Evolutionary conservation across 345 rosid genomes (phyloP), one percentile per base, ranked within the genome.

Genomic region (Ceriops zippeliana): DNA sequence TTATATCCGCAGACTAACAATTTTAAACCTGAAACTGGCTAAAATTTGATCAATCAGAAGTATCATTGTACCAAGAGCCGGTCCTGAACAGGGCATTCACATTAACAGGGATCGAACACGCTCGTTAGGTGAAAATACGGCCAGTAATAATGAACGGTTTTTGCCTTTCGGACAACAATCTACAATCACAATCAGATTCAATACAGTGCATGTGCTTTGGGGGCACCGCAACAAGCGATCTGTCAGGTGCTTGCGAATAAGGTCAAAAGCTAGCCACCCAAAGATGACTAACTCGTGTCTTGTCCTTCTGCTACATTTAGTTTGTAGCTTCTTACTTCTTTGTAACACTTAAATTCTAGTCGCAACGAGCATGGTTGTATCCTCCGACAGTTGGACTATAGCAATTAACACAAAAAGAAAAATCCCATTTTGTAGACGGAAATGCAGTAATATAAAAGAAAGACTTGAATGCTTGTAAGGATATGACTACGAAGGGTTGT

Each of bases 111-210:
- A 24, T 59, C 46, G 64, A 59, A 8, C 24, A 26, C 57, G 20
- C 24, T 34, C 53, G 30, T 61, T 37, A 38, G 32, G 31, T 37
- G 65, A 38, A 52, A 56, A 65, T 65, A 30, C 30, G 32, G 42
- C 26, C 20, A 70, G 37, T 49, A 56, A 30, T 22, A 51, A 64
- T 38, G 28, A 65, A 13, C 56, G 38, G 34, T 61, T 52, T 54
- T 27, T 24, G 16, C 4, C 57, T 27, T 65, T 34, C 35, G 34
- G 19, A 63, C 30, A 27, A 42, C 20, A 16, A 15, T 47, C 34
- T 16, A 32, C 30, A 32, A 13, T 42, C 49, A 42, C 49, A 3
- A 47, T 58, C 15, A 59, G 58, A 38, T 58, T 58, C 42, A 21
- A 49, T 26, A 31, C 54, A 1, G 51, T 47, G 38, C 37, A 34